A percentile compares a stretch with the other conserved stretches of the same genome.
These are phyloP conservation scores for Blastocystis sp. DNA, from an alignment of 352 stramenopile genomes.

Conservation along the genomic window DNA sequence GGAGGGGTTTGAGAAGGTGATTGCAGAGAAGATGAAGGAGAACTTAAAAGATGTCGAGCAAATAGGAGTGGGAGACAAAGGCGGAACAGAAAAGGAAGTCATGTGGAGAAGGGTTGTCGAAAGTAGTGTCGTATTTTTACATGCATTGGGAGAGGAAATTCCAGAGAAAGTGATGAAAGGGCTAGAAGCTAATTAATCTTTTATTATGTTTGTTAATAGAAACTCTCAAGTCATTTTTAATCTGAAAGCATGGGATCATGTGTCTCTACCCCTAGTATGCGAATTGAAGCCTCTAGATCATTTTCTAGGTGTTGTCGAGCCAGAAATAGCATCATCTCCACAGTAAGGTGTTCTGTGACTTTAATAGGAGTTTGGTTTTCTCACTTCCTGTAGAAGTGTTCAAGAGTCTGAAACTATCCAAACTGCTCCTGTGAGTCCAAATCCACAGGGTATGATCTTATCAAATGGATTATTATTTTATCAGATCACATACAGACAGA, in stretches of 20 bases:
- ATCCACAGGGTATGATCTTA: too few relatives aligned
- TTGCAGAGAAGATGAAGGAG: constrained; percentile 9
- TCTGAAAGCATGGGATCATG: not conserved
- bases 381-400: not conserved
- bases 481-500: too few relatives aligned
- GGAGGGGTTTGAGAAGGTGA: constrained; percentile 6
- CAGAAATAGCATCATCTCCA: not conserved
- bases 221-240: not conserved
- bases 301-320: not conserved
- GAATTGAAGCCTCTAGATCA: not conserved
- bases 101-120: not conserved
- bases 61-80: not conserved
- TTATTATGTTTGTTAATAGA: not conserved
- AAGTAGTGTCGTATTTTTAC: constrained; percentile 17
- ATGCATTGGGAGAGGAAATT: constrained; percentile 15
- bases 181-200: not conserved
- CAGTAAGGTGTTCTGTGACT: not conserved
- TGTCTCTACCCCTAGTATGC: not conserved
- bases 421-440: too few relatives aligned
- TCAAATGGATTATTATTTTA: too few relatives aligned
- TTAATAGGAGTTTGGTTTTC: not conserved
- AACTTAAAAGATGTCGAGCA: not conserved
- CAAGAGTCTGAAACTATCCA: too few relatives aligned
- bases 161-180: not conserved
- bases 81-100: not conserved